Percentiles rank a stretch among this genome's conserved stretches.
Evolutionary conservation across 345 rosid species (phyloP).

Genomic region (Citrus reticulata): DNA sequence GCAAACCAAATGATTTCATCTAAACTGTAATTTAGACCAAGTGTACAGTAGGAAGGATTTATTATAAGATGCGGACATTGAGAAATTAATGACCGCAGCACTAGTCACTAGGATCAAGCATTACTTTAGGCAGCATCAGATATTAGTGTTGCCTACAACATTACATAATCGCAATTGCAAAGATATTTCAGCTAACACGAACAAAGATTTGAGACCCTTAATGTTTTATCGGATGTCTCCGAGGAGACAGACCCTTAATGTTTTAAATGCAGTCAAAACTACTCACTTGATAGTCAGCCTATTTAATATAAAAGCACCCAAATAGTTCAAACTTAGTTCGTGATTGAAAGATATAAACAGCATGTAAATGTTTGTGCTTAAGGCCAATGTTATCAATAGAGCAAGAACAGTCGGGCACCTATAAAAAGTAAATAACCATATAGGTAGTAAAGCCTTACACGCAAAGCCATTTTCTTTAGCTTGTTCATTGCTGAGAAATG

Average conservation of each 20-base stretch:
- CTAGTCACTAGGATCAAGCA: neutral
- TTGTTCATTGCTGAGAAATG: conserved; percentile 86
- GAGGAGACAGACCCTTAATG: neutral
- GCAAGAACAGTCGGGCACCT: neutral
- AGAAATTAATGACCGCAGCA: neutral
- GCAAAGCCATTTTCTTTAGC: conserved; percentile 81
- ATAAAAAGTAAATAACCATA: neutral
- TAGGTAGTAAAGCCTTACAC: conserved; percentile 38
- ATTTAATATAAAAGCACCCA: neutral
- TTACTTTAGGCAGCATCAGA: neutral
- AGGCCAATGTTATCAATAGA: neutral
- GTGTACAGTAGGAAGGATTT: neutral
- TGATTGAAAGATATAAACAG: neutral
- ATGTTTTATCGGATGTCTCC: neutral
- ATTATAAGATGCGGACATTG: neutral
- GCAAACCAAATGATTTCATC: neutral
- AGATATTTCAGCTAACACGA: neutral
- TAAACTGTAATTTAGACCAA: neutral
- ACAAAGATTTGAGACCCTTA: neutral
- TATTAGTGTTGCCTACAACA: neutral
- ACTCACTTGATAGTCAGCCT: neutral
- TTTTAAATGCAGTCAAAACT: neutral
- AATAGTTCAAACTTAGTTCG: neutral
- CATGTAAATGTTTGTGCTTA: neutral
- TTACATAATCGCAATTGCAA: neutral